Conservation (phyloP, 805 yeast genomes). For the Kazachstania taianensis region DNA sequence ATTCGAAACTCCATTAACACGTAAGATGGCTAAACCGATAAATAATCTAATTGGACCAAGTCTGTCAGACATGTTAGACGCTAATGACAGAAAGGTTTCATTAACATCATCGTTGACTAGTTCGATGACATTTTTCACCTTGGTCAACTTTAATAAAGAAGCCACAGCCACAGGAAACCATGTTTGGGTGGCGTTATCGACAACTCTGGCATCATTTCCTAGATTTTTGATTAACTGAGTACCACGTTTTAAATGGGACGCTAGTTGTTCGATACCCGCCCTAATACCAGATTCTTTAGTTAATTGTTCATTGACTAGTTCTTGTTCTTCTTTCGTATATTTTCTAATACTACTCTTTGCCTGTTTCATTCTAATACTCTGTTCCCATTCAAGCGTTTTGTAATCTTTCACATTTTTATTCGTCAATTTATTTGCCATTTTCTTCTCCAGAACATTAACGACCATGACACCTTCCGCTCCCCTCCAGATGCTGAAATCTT, state of each 20-base stretch:
- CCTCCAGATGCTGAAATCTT: constrained; percentile 53
- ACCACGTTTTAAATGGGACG: constrained; percentile 37
- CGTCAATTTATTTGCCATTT: constrained; percentile 36
- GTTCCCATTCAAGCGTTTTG: constrained; percentile 86
- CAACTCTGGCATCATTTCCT: constrained; percentile 36
- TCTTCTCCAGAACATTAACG: constrained; percentile 45
- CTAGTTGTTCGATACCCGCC: constrained; percentile 31
- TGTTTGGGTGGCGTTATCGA: constrained; percentile 50
- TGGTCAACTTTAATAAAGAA: constrained; percentile 37
- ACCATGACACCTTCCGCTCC: constrained; percentile 64
- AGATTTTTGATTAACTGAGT: constrained; percentile 45
- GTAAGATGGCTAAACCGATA: constrained; percentile 61
- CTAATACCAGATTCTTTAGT: constrained; percentile 53
- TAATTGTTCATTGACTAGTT: constrained; percentile 50
- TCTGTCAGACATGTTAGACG: constrained; percentile 42
- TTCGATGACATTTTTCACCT: constrained; percentile 26
- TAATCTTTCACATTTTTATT: constrained; percentile 75
- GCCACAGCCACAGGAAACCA: constrained; percentile 70
- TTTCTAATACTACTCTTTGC: constrained; percentile 45
- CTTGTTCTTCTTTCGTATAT: constrained; percentile 68
- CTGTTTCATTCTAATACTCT: constrained; percentile 63
- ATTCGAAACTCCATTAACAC: constrained; percentile 40
- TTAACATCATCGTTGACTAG: constrained; percentile 38
- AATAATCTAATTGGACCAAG: constrained; percentile 41
- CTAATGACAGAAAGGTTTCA: constrained; percentile 43